Base-by-base conservation (phyloP, 768 basidiomycete species). In the Tylopilus plumbeoviolaceoides region DNA sequence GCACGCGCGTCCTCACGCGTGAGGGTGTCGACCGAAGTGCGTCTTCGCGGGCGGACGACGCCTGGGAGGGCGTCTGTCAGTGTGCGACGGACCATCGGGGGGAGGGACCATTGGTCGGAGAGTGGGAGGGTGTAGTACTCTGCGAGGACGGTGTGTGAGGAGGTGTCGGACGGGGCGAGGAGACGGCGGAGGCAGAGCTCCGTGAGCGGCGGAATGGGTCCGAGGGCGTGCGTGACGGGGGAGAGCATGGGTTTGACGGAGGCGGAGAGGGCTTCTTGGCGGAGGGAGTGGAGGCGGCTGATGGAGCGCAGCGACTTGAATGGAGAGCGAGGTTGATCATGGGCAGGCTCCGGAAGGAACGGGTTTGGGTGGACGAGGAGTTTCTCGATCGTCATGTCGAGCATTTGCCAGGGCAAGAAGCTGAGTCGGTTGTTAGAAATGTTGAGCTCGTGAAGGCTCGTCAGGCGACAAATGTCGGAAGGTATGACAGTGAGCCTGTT, bases 401-500 rank as follows among this genome's bases (percentile, higher is more conserved):
- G 65, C 63, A 89, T 76, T 62, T 89, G 86, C 7, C 82, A 76
- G 14, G 88, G 88, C 0, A 90, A 66, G 64, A 78, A 85, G 50
- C 64, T 59, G 2, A 89, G 67, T 30, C 69, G 65, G 64, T 90
- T 90, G 48, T 75, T 73, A 0, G 83, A 73, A 4, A 90, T 59
- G 54, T 87, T 85, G 7, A 90, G 73, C 41, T 83, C 78, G 45
- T 72, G 72, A 3, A 90, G 75, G 45, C 78, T 77, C 9, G 62
- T 70, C 17, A 89, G 72, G 7, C 70, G 70, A 18, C 67, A 71
- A 33, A 90, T 83, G 47, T 85, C 85, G 0, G 87, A 80, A 2
- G 88, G 87, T 18, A 90, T 65, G 38, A 69, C 71, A 2, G 68
- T 74, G 7, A 91, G 67, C 11, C 63, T 60, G 60, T 91, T 91